Base-by-base conservation (phyloP, 2,329 filamentous ascomycete genomes). In the Aspergillus sp. region DNA sequence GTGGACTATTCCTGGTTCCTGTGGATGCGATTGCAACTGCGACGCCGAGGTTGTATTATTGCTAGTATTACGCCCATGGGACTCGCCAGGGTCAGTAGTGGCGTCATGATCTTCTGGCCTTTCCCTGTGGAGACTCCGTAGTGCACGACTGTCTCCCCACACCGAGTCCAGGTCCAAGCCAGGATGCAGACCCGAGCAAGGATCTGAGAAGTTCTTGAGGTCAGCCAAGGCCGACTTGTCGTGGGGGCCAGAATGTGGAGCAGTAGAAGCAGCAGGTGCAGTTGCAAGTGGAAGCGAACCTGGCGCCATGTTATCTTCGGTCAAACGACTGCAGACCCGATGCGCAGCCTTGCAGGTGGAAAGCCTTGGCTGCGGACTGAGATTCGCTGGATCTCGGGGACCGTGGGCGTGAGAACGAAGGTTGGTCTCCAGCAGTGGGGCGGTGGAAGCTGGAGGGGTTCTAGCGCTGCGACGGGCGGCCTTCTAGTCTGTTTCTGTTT, bases 241-340 rank as follows among this genome's bases (percentile, higher is more conserved):
- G 52, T 54, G 52, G 52, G 52, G 52, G 52, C 52, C 52, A 22
- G 34, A 54, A 20, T 17, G 52, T 54, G 52, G 52, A 47, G 12
- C 45, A 38, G 17, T 3, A 30, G 26, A 11, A 11, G 26, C 8
- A 30, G 26, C 26, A 30, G 26, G 8, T 30, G 26, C 26, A 30
- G 26, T 30, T 30, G 26, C 26, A 30, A 30, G 26, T 30, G 26
- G 26, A 30, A 30, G 26, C 8, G 26, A 30, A 30, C 26, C 26
- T 30, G 26, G 26, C 26, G 26, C 26, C 26, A 30, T 30, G 26
- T 9, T 30, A 9, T 9, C 26, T 30, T 30, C 11, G 9, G 26
- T 18, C 34, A 26, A 38, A n/a, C 8, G 22, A 17, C 26, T 30
- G 26, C 26, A 30, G 26, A 30, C 26, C 26, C 26, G 26, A 30